A percentile compares a stretch with the other conserved stretches of the same genome.
These are phyloP conservation scores for Hyaloperonospora arabidopsidis DNA, from an alignment of 352 stramenopile genomes.

Conservation along the genomic window DNA sequence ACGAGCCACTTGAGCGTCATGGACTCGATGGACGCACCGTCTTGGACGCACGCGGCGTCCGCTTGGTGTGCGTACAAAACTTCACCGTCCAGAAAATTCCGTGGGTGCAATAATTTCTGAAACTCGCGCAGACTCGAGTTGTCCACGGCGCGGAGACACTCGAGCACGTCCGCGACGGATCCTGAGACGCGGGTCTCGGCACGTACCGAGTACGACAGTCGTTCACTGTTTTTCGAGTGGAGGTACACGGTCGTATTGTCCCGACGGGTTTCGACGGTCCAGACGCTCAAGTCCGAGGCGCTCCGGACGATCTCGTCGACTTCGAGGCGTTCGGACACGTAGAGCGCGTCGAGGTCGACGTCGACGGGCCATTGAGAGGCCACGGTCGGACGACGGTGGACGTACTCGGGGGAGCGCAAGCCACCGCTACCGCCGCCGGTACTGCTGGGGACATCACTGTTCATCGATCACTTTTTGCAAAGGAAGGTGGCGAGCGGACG, in stretches of 20 bases:
- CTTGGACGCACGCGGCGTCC: constrained; percentile 6
- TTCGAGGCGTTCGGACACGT: constrained; percentile 57
- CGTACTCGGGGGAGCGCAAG: constrained; percentile 20
- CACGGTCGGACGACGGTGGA: constrained; percentile 18
- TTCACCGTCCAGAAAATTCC: constrained; percentile 72
- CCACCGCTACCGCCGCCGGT: background rate
- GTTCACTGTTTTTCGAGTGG: constrained; percentile 81
- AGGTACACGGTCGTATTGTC: constrained; percentile 63
- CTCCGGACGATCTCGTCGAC: constrained; percentile 64
- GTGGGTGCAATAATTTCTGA: constrained; percentile 68
- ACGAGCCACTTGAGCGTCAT: constrained; percentile 82
- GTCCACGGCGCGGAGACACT: constrained; percentile 65
- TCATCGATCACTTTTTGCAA: constrained; percentile 13
- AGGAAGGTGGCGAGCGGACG: too few species aligned
- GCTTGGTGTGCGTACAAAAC: constrained; percentile 58
- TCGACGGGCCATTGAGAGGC: constrained; percentile 57
- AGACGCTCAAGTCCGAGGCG: constrained; percentile 63
- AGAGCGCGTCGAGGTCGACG: constrained; percentile 70
- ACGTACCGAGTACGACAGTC: constrained; percentile 63
- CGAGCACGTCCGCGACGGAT: constrained; percentile 62
- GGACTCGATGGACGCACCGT: constrained; percentile 36
- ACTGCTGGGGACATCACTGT: constrained; percentile 11
- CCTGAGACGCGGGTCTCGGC: constrained; percentile 59
- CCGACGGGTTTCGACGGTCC: constrained; percentile 62
- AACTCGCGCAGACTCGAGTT: constrained; percentile 49